A percentile compares a stretch with the other conserved stretches of the same genome.
These are phyloP conservation scores for Sporothrix pseudoabietina DNA, from an alignment of 2,329 filamentous ascomycete genomes.

Conservation along the genomic window DNA sequence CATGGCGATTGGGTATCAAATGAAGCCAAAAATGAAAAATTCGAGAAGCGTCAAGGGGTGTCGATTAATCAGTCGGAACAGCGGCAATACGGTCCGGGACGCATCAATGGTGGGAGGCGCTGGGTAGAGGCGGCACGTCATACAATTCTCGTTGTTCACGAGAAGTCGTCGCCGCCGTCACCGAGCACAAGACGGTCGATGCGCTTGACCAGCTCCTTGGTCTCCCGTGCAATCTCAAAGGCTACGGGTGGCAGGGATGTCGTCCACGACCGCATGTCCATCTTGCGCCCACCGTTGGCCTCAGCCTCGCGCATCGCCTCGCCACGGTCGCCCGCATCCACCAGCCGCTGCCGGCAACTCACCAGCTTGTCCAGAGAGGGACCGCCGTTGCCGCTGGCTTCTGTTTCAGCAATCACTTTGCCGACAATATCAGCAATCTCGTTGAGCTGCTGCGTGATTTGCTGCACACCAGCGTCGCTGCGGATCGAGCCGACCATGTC, in stretches of 20 bases:
- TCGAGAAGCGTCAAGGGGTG: background rate
- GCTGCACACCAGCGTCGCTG: constrained; percentile 61
- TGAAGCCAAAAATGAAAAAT: constrained; percentile 18
- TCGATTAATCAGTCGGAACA: background rate
- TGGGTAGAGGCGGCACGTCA: background rate
- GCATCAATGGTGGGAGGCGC: background rate
- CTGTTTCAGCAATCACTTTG: constrained; percentile 68
- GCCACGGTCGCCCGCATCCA: constrained; percentile 64
- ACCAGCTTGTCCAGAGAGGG: constrained; percentile 58
- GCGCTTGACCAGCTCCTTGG: constrained; percentile 66
- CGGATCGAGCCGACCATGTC: constrained; percentile 75
- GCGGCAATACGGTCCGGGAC: background rate
- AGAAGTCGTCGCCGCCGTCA: constrained; percentile 38
- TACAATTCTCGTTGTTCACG: constrained; percentile 25
- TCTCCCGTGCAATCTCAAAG: constrained; percentile 82
- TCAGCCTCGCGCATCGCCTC: constrained; percentile 56
- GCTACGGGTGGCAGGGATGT: constrained; percentile 77
- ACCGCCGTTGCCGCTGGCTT: constrained; percentile 56
- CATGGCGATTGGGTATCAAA: constrained; percentile 29
- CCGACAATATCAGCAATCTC: constrained; percentile 71
- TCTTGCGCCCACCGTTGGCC: constrained; percentile 54
- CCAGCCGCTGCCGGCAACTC: constrained; percentile 65
- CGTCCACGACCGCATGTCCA: constrained; percentile 65
- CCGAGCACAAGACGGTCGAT: constrained; percentile 38
- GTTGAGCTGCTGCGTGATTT: constrained; percentile 69